Base-by-base conservation (phyloP, 768 basidiomycete species). In the Suillus cothurnatus region DNA sequence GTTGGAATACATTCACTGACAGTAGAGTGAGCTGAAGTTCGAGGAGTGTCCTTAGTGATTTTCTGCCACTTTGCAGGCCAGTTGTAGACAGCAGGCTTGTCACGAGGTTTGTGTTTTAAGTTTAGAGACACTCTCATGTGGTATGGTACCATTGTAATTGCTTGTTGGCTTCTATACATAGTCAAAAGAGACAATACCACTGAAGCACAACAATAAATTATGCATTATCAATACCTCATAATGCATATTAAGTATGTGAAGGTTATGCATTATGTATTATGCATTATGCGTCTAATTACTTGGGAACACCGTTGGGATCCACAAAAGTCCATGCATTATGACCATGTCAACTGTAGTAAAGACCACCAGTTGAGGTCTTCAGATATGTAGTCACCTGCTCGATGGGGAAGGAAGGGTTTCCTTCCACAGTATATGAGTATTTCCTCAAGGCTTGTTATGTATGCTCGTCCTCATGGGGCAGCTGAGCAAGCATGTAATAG, bases 51-150 rank as follows among this genome's bases (percentile, higher is more conserved):
- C 36, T 36, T 36, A 12, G 36, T 36, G 36, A 12, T 36, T 36
- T 36, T 36, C 36, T 36, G 36, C 36, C 11, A 2, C 36, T 36
- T 36, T 12, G 36, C 36, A 36, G 36, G 36, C 11, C 2, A 2
- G 36, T 36, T 19, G 23, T 31, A 52, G 17, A 23, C 12, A 45
- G 61, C 34, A 34, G 61, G 49, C 53, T 62, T 53, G 39, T 41
- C 39, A 50, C n/a, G 34, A 19, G 61, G 61, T 50, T 63, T 62
- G 34, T 47, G 14, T 12, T 62, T 62, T n/a, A 38, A 23, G 43
- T 23, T 41, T 41, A 41, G 2, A 6, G 17, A 52, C 32, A 34
- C 9, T 34, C 1, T 34, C 47, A 52, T 19, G 17, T 19, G 5
- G n/a, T 49, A 49, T 23, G 12, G n/a, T 14, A 23, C 23, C 15